Base-by-base conservation (phyloP, 2,329 filamentous ascomycete species). In the Paraconiothyrium sp. region DNA sequence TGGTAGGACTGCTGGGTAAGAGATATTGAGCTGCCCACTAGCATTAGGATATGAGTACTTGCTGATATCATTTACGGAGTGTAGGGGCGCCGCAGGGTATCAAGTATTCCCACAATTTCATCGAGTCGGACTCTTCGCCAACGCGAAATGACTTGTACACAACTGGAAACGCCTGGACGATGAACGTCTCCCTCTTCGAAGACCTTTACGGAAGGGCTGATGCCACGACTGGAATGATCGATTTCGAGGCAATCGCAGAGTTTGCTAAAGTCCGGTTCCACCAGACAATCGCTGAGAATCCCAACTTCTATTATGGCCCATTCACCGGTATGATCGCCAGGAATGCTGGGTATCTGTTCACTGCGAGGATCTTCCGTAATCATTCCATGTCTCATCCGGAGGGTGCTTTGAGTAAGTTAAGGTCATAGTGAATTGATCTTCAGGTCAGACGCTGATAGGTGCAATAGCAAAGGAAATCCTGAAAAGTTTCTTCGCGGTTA, bases 261-360 rank as follows among this genome's bases (percentile, higher is more conserved):
- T 30, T 71, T 43, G 69, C 69, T 16, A 65, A 76, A 14, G 39
- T n/a, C 39, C 39, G 16, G 39, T 8, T 41, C 39, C 16, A 41
- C 4, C 14, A 41, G 14, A n/a, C 39, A 41, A 16, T 85, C 10
- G 72, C 75, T 27, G 81, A 79, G 30, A 88, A 88, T 68, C 84
- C 84, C 0, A 77, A 84, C 51, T 86, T 86, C 70, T 87, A 84
- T 74, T 85, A 84, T 55, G 84, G 84, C 0, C 85, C 84, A 1
- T 81, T 83, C 57, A 84, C 82, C 2, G 84, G 85, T 14, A 76
- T 84, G 56, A 69, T 85, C 22, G 80, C 79, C 7, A 80, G 82
- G 0, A 84, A 84, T 51, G 83, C 84, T 13, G 84, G 81, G 6
- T 63, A 70, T 50, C 54, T 66, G 34, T 71, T 65, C 30, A 24